Evolutionary conservation across 2,329 filamentous ascomycete genomes (phyloP).

Genomic region (Calonectria ilicicola): DNA sequence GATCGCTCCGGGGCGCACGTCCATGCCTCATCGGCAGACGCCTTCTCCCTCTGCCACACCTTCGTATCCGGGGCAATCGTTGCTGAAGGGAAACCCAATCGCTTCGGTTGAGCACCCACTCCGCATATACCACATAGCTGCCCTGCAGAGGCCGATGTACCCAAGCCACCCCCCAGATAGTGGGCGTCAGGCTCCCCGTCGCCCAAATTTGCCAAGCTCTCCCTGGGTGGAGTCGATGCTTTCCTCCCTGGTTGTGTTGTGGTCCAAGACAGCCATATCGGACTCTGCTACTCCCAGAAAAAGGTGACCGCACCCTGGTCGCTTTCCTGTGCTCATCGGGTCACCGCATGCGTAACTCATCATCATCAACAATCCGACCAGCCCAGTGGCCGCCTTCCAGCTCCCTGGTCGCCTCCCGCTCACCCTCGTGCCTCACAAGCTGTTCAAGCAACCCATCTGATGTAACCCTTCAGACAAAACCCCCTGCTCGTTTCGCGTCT

Average conservation of each 20-base stretch:
- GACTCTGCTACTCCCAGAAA: neutral
- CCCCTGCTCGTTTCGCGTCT: conserved; percentile 22
- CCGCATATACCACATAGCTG: conserved; percentile 1
- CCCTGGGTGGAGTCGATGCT: conserved; percentile 19
- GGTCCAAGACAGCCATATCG: neutral
- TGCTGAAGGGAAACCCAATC: conserved; percentile 1
- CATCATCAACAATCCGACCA: neutral
- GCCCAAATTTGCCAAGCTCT: conserved; percentile 26
- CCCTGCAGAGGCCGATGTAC: neutral
- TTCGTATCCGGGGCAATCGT: conserved; percentile 20
- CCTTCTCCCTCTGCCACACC: neutral
- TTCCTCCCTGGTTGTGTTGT: conserved; percentile 3
- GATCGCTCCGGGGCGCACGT: neutral
- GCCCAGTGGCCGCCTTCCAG: conserved; percentile 5
- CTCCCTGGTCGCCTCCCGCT: neutral
- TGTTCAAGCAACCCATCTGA: conserved; percentile 6
- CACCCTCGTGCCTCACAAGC: conserved; percentile 10
- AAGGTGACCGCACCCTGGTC: neutral
- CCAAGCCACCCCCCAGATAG: conserved; percentile 6
- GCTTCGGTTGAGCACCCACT: neutral
- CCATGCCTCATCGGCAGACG: neutral
- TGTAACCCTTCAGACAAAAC: conserved; percentile 25
- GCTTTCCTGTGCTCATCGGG: neutral
- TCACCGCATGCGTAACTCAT: conserved; percentile 15
- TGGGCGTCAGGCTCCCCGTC: conserved; percentile 26